Evolutionary conservation across 1,139 yeast species (phyloP).

Genomic region (Hansenula anomala): DNA sequence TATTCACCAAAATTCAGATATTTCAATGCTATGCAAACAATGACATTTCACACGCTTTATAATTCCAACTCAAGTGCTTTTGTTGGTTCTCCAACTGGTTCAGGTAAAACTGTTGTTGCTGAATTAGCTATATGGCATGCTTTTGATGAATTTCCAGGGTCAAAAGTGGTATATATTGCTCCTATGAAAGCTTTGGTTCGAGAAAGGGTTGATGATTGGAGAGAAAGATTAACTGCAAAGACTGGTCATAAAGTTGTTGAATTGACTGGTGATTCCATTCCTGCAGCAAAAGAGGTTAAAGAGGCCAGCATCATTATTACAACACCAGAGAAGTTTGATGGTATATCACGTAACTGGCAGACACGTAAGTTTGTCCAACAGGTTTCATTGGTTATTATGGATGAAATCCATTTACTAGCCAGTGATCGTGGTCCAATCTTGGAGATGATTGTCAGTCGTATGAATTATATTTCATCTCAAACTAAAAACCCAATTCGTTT

Average conservation of each 20-base stretch:
- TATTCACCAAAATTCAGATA: constrained; percentile 67
- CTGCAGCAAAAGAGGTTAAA: constrained; percentile 80
- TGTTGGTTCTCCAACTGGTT: constrained; percentile 98
- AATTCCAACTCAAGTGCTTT: constrained; percentile 75
- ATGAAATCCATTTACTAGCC: constrained; percentile 94
- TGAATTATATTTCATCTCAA: constrained; percentile 83
- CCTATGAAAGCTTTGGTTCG: constrained; percentile 98
- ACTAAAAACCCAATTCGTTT: constrained; percentile 75
- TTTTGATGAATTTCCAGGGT: constrained; percentile 69
- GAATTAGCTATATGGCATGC: constrained; percentile 98
- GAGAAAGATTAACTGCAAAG: constrained; percentile 56
- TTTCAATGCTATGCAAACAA: constrained; percentile 98
- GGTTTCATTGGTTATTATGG: constrained; percentile 91
- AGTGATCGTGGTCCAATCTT: constrained; percentile 97
- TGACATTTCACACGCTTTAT: constrained; percentile 89
- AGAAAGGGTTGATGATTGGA: constrained; percentile 97
- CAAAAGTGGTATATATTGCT: constrained; percentile 91
- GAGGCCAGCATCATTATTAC: constrained; percentile 92
- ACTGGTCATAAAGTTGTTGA: constrained; percentile 77
- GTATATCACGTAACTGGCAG: constrained; percentile 98
- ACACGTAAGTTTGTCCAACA: constrained; percentile 89
- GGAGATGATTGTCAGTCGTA: constrained; percentile 97
- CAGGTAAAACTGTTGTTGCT: constrained; percentile 97
- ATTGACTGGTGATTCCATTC: constrained; percentile 93
- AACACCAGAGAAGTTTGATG: constrained; percentile 98